Base-by-base conservation (phyloP, 352 stramenopile genomes). In the Phytophthora hybrid region DNA sequence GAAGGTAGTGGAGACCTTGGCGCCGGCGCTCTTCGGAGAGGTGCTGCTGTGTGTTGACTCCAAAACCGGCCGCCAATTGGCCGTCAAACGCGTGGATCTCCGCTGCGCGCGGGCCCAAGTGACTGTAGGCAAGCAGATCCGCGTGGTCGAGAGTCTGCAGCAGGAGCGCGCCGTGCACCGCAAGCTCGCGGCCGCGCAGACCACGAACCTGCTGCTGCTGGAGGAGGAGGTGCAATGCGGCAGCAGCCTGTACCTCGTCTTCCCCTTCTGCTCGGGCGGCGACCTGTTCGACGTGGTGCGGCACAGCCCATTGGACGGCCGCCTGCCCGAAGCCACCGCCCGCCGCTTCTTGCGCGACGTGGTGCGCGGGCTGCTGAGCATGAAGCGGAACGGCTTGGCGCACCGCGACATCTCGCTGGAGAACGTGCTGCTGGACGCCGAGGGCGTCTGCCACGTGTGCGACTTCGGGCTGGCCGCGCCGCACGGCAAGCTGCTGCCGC, bases 361-460 rank as follows among this genome's bases (percentile, higher is more conserved):
- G 18, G 74, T 78, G 61, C 67, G 59, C 26, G 78, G 73, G 19
- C 65, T 86, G 29, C 61, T 73, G 4, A 78, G 52, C 62, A 71
- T 82, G 69, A 82, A 90, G 59, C 59, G 68, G 18, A 78, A 77
- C 29, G 84, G 83, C 5, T 76, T 92, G 72, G 81, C 81, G 23
- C 84, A 92, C 37, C 81, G 84, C 37, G 84, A 92, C 53, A 79
- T 92, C 19, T 91, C 84, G 39, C 76, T 90, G 59, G 84, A 92
- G 66, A 92, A 92, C 64, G 69, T 92, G 19, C 63, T 92, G 47
- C 66, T 92, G 4, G 71, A 82, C 9, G 59, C 67, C 52, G 54
- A 74, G 61, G 79, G 76, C 14, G 73, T 73, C 39, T 87, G 80
- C 58, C 71, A 87, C 29, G 64, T 92, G 18, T 84, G 77, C 56